Evolutionary conservation across 495 filamentous ascomycete genomes (phyloP), one percentile per base, ranked within the genome.

Genomic region (Xylaria telfairii): DNA sequence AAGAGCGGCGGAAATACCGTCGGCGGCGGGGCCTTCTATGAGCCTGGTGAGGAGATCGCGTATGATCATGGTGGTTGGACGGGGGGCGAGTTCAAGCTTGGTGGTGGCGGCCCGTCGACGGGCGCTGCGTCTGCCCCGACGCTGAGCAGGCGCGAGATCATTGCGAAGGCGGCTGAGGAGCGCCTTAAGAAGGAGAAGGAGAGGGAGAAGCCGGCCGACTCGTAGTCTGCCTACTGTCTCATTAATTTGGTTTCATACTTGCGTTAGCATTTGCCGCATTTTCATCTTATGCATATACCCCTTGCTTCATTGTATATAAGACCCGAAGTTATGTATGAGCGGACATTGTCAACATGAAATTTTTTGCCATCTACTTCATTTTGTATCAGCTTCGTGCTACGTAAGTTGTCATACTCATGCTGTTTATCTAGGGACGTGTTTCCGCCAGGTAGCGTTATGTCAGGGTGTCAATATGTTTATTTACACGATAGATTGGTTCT

Each of bases 1-100:
- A 90, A 81, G 73, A 80, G 78, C 24, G 89, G 90, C 0, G 95
- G 94, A 8, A 79, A 85, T 53, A 86, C 82, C 21, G 79, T 96
- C 4, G 90, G 87, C 21, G 83, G 84, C 26, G 82, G 91, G 70
- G 91, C 92, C 71, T 93, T 91, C 78, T 95, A 92, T 82, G 88
- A 90, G 72, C 76, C 82, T 28, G 71, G 69, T 67, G 89, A 85
- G 39, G 89, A 88, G 71, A 85, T 87, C 57, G 82, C 88, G 54
- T 82, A 89, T 72, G 94, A 97, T 82, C 89, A 92, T 79, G 90
- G 90, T 19, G 93, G 93, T 0, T 97, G 95, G 96, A 89, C 84
- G 0, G 96, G 96, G 10, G 96, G 95, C 3, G 89, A 92, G 82
- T 97, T 92, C 82, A 92, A 93, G 56, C 86, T 97, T 41, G 95